phyloP scores from a whole-genome alignment of 1,284 basidiomycete genomes.

The Pterula multifida region DNA sequence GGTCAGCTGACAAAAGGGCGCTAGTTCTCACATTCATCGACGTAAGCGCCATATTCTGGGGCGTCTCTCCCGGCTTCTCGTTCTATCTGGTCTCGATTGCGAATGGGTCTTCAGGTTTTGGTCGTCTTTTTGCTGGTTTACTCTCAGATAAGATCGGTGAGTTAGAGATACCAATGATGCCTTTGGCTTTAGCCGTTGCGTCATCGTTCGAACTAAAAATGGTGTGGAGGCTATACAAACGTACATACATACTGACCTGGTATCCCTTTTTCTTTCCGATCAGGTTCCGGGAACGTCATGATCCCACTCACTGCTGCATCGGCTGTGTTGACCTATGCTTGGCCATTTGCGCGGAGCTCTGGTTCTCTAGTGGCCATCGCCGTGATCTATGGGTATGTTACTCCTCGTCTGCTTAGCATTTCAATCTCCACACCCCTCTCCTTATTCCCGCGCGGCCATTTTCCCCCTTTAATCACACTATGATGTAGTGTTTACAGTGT shows the following conservation, averaged over 20 bases:
- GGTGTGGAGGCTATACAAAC: too few relatives aligned
- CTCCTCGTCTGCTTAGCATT: neutral
- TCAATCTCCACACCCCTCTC: neutral
- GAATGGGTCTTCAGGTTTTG: slow-evolving; percentile 31
- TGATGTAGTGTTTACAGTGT: neutral
- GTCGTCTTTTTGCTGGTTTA: slow-evolving; percentile 26
- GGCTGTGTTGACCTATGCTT: slow-evolving; percentile 40
- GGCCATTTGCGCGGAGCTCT: slow-evolving; percentile 38
- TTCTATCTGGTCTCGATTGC: slow-evolving; percentile 38
- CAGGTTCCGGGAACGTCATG: slow-evolving; percentile 44
- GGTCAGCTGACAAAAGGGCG: neutral
- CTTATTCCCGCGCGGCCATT: neutral
- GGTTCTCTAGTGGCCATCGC: slow-evolving; percentile 32
- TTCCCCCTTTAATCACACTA: neutral
- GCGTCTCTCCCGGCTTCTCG: slow-evolving; percentile 26
- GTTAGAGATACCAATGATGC: too few relatives aligned
- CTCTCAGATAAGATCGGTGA: slow-evolving; percentile 28
- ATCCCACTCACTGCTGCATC: slow-evolving; percentile 37
- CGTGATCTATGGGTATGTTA: slow-evolving; percentile 35
- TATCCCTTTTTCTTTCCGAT: neutral
- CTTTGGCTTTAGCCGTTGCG: slow-evolving; percentile 17
- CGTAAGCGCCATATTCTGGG: slow-evolving; percentile 24
- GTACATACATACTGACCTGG: too few relatives aligned
- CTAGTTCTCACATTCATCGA: slow-evolving; percentile 31
- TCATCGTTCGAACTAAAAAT: too few relatives aligned